Evolutionary conservation across 345 rosid genomes (phyloP), one percentile per base, ranked within the genome.

Genomic region (Excoecaria agallocha): DNA sequence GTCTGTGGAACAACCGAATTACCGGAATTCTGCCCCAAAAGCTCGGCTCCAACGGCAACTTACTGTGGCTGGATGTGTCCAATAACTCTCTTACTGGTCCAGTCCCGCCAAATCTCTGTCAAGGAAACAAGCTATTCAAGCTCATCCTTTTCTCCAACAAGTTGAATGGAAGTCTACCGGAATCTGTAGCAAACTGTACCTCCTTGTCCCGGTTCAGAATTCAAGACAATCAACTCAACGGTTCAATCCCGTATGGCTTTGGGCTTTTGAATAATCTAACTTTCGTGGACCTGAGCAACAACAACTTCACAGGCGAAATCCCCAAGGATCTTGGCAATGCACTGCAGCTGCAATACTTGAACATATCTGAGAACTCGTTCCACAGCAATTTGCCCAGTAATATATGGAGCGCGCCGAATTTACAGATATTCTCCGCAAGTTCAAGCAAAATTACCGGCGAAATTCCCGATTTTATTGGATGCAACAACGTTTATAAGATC

Each of bases 71-170:
- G 13, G 99, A 96, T 68, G 97, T 91, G 38, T 93, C 97, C 0
- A 81, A 89, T 54, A 96, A 96, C 75, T 86, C 80, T 6, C 88
- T 96, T 52, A 82, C 83, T 0, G 99, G 98, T 17, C 86, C 91
- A 41, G 77, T 96, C 55, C 99, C 99, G 2, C 81, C 88, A 51
- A 85, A 81, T 71, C 85, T 96, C 25, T 96, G 99, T 75, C 68
- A 74, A 22, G 98, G 98, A 65, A 90, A 87, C 77, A 85, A 75
- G 81, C 87, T 96, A 10, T 82, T 68, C 84, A 96, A 90, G 77
- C 95, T 96, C 69, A 81, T 96, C 9, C 96, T 96, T 70, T 93
- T 93, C 87, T 86, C 94, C 82, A 96, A 96, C 86, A 80, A 54
- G 64, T 84, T 96, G 74, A 25, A 65, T 12, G 82, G 84, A 57